phyloP scores from a whole-genome alignment of 2,329 filamentous ascomycete species.

The Xylaria sp. region DNA sequence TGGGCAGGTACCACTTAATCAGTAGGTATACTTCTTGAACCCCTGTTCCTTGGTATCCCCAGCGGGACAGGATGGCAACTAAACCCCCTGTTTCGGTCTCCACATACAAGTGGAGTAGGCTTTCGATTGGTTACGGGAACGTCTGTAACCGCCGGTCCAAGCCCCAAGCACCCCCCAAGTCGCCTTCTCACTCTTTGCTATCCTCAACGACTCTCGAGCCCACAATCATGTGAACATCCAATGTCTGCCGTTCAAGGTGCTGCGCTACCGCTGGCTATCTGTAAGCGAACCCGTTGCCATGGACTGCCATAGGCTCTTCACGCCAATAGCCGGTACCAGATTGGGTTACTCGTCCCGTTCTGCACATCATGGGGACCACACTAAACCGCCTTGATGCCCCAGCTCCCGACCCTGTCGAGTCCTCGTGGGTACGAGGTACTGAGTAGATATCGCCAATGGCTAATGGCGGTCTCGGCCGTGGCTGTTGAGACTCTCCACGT shows the following conservation, averaged over 20 bases:
- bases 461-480: constrained; percentile 43
- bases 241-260: constrained; percentile 32
- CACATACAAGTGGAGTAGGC: constrained; percentile 10
- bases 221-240: constrained; percentile 33
- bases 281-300: constrained; percentile 15
- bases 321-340: constrained; percentile 21
- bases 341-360: constrained; percentile 31
- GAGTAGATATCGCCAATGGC: neutral
- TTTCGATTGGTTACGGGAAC: constrained; percentile 37
- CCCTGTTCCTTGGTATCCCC: constrained; percentile 19
- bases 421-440: constrained; percentile 27
- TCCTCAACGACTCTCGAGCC: constrained; percentile 30
- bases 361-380: constrained; percentile 40
- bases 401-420: constrained; percentile 9
- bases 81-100: constrained; percentile 23
- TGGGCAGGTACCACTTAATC: too few relatives aligned
- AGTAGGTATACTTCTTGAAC: too few relatives aligned
- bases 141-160: constrained; percentile 41
- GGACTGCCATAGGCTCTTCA: constrained; percentile 22
- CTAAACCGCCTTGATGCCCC: constrained; percentile 32
- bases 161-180: constrained; percentile 31
- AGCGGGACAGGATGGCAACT: constrained; percentile 17
- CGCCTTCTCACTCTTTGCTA: constrained; percentile 30
- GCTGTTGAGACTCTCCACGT: constrained; percentile 41
- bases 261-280: constrained; percentile 33